These are phyloP conservation scores for Chaetomium tenue DNA, from an alignment of 495 filamentous ascomycete genomes.

Conservation along the genomic window DNA sequence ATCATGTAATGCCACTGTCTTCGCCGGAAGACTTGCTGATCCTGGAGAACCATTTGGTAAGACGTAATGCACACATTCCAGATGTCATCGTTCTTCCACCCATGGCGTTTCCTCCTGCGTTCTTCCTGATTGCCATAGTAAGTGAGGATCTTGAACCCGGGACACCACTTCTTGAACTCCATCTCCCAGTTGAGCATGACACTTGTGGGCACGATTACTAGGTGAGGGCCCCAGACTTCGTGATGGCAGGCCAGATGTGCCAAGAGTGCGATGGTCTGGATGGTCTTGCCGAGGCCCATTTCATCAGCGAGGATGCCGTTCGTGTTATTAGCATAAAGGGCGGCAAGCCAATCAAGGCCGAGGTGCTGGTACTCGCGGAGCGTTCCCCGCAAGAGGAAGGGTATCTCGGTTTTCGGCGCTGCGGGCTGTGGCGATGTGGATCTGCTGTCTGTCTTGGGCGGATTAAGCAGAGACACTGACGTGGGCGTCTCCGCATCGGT, in stretches of 20 bases:
- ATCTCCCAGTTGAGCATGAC: slow-evolving; percentile 99
- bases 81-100: slow-evolving; percentile 84
- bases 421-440: slow-evolving; percentile 44
- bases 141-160: slow-evolving; percentile 95
- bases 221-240: slow-evolving; percentile 91
- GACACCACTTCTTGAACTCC: slow-evolving; percentile 99
- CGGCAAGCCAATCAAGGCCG: slow-evolving; percentile 94
- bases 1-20: slow-evolving; percentile 98
- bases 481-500: slow-evolving; percentile 67
- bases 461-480: slow-evolving; percentile 52
- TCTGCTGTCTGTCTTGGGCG: slow-evolving; percentile 40
- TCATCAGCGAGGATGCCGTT: slow-evolving; percentile 99
- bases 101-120: slow-evolving; percentile 81
- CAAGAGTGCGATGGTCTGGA: slow-evolving; percentile 93
- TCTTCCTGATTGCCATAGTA: slow-evolving; percentile 96
- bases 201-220: slow-evolving; percentile 95
- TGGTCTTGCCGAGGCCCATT: slow-evolving; percentile 99
- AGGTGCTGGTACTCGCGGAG: slow-evolving; percentile 96
- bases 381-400: slow-evolving; percentile 84
- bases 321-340: slow-evolving; percentile 84
- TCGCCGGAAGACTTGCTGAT: slow-evolving; percentile 88
- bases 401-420: slow-evolving; percentile 69
- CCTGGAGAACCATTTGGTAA: slow-evolving; percentile 92
- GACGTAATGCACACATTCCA: slow-evolving; percentile 98
- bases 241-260: slow-evolving; percentile 91